Evolutionary conservation across 495 filamentous ascomycete species (phyloP).

Genomic region (Hyaloscypha finlandica): DNA sequence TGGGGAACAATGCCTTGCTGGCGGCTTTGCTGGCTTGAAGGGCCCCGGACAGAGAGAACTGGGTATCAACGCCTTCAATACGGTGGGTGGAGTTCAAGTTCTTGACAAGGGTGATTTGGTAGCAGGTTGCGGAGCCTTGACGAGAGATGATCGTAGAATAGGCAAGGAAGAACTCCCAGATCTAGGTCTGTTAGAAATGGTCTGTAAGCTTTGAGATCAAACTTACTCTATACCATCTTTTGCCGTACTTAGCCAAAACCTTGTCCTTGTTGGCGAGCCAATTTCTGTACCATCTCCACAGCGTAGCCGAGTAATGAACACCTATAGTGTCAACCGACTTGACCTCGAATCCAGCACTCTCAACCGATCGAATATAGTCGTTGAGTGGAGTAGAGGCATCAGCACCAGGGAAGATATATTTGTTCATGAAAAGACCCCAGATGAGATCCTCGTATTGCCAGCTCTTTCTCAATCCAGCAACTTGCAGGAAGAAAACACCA

Average conservation of each 20-base stretch:
- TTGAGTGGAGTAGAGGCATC: slow-evolving; percentile 82
- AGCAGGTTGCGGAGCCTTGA: slow-evolving; percentile 93
- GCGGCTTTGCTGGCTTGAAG: slow-evolving; percentile 44
- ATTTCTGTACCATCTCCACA: slow-evolving; percentile 99
- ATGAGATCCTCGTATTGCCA: slow-evolving; percentile 92
- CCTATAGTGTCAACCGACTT: slow-evolving; percentile 84
- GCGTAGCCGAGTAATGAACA: slow-evolving; percentile 94
- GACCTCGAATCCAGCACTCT: slow-evolving; percentile 76
- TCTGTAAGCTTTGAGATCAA: background rate
- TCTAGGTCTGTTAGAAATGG: slow-evolving; percentile 52
- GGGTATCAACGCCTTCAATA: slow-evolving; percentile 77
- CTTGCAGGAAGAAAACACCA: slow-evolving; percentile 80
- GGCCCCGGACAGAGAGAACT: slow-evolving; percentile 77
- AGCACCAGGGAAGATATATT: slow-evolving; percentile 87
- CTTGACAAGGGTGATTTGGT: slow-evolving; percentile 94
- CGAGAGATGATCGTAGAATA: slow-evolving; percentile 90
- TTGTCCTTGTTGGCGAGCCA: slow-evolving; percentile 97
- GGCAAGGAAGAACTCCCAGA: slow-evolving; percentile 99
- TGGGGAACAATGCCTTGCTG: slow-evolving; percentile 44
- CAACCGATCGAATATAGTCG: slow-evolving; percentile 67
- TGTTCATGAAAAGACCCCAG: slow-evolving; percentile 92
- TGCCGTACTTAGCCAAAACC: slow-evolving; percentile 93
- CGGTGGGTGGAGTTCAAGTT: slow-evolving; percentile 97
- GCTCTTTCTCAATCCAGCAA: slow-evolving; percentile 74
- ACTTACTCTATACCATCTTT: slow-evolving; percentile 92